phyloP scores from a whole-genome alignment of 2,329 filamentous ascomycete genomes.

The Trichoderma afroharzianum region DNA sequence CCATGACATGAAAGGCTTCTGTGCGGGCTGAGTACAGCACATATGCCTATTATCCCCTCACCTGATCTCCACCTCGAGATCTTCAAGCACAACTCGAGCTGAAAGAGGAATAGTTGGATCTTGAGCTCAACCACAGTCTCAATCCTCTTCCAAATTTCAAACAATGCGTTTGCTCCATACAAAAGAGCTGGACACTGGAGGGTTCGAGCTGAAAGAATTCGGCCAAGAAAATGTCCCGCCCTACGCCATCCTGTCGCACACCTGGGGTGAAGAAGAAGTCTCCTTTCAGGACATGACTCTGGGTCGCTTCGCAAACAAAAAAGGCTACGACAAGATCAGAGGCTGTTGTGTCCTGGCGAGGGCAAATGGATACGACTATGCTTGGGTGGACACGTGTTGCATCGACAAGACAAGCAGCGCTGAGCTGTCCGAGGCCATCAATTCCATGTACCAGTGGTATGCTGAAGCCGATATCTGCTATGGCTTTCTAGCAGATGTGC shows the following conservation, averaged over 20 bases:
- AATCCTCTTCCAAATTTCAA: neutral
- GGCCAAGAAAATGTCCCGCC: neutral
- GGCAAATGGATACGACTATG: neutral
- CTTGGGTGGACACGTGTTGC: constrained; percentile 2
- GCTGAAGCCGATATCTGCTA: neutral
- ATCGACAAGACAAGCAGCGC: constrained; percentile 7
- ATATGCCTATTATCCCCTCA: neutral
- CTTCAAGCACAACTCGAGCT: neutral
- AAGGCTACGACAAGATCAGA: neutral
- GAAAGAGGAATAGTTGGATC: neutral
- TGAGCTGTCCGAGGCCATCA: neutral
- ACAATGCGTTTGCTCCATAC: neutral
- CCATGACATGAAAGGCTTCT: neutral
- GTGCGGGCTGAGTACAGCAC: neutral
- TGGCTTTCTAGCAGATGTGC: neutral
- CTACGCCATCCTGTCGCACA: constrained; percentile 5
- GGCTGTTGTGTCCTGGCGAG: neutral
- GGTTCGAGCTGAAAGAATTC: neutral
- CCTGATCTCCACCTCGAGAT: neutral
- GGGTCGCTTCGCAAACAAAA: neutral
- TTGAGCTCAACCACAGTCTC: neutral
- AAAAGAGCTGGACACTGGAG: neutral
- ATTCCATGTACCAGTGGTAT: constrained; percentile 10
- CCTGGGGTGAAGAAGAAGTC: neutral
- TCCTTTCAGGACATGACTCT: neutral